Evolutionary conservation across 352 stramenopile genomes (phyloP).

Genomic region (Globisporangium spiculum): DNA sequence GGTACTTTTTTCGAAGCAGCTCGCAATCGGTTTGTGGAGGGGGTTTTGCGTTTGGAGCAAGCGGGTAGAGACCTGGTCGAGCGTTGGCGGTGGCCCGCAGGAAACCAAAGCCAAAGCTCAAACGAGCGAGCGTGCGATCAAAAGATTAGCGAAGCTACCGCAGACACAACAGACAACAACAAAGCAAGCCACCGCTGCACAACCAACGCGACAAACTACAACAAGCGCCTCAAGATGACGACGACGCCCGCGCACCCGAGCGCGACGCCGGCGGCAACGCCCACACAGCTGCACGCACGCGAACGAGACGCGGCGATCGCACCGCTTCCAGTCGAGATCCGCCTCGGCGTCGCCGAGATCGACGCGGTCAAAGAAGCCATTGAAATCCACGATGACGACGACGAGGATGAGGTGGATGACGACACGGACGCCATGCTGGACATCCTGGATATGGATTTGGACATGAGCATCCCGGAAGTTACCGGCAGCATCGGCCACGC

Average conservation of each 20-base stretch:
- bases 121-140: conserved; percentile 15
- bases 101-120: conserved; percentile 3
- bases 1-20: conserved; percentile 12
- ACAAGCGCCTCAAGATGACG: conserved; percentile 7
- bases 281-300: conserved; percentile 5
- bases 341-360: conserved; percentile 16
- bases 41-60: background rate
- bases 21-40: background rate
- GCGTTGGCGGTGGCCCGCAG: conserved; percentile 15
- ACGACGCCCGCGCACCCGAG: conserved; percentile 12
- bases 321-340: background rate
- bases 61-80: conserved; percentile 10
- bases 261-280: conserved; percentile 10
- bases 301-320: background rate
- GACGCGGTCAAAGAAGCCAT: conserved; percentile 22
- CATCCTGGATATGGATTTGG: conserved; percentile 16
- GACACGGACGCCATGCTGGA: conserved; percentile 16
- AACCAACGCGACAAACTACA: background rate
- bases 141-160: conserved; percentile 25
- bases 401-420: background rate
- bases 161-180: conserved; percentile 8
- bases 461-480: conserved; percentile 15
- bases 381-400: background rate
- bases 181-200: background rate
- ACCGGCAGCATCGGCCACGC: background rate